A percentile compares a stretch with the other conserved stretches of the same genome.
Evolutionary conservation across 768 basidiomycete genomes (phyloP).

Genomic region (Lepiota brunneoincarnata): DNA sequence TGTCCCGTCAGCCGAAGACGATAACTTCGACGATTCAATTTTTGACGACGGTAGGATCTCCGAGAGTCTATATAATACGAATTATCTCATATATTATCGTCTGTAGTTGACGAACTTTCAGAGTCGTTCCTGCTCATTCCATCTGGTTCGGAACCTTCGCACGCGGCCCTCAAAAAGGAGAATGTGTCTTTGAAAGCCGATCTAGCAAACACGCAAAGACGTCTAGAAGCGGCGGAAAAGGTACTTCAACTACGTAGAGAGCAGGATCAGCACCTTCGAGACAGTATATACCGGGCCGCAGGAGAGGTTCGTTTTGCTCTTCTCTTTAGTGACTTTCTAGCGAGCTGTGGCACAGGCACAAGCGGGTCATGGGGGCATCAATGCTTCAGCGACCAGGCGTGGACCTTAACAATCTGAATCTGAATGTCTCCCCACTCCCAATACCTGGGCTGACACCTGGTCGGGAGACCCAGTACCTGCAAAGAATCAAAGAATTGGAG

Average conservation of each 20-base stretch:
- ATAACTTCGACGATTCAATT: slow-evolving; percentile 59
- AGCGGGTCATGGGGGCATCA: slow-evolving; percentile 73
- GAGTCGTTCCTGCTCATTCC: slow-evolving; percentile 81
- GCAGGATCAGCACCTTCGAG: slow-evolving; percentile 75
- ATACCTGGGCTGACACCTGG: slow-evolving; percentile 49
- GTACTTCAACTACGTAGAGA: slow-evolving; percentile 68
- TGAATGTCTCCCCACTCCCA: slow-evolving; percentile 52
- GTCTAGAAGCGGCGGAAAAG: slow-evolving; percentile 59
- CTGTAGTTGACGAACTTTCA: slow-evolving; percentile 62
- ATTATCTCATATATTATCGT: background rate
- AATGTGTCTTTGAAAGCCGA: slow-evolving; percentile 64
- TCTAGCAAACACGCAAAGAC: slow-evolving; percentile 52
- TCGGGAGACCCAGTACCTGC: slow-evolving; percentile 52
- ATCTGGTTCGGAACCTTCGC: slow-evolving; percentile 50
- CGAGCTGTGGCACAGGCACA: slow-evolving; percentile 54
- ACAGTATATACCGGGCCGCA: slow-evolving; percentile 72
- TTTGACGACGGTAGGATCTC: slow-evolving; percentile 59
- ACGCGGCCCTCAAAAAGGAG: slow-evolving; percentile 57
- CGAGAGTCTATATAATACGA: background rate
- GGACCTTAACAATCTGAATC: slow-evolving; percentile 57
- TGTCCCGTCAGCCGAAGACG: slow-evolving; percentile 25
- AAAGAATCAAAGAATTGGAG: slow-evolving; percentile 77
- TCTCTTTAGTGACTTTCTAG: background rate
- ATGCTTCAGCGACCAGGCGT: slow-evolving; percentile 49
- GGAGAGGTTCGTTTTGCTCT: slow-evolving; percentile 44